Percentiles rank a stretch among this genome's conserved stretches.
Conservation (phyloP, 1,139 yeast species). For the Suhomyces anneliseae region DNA sequence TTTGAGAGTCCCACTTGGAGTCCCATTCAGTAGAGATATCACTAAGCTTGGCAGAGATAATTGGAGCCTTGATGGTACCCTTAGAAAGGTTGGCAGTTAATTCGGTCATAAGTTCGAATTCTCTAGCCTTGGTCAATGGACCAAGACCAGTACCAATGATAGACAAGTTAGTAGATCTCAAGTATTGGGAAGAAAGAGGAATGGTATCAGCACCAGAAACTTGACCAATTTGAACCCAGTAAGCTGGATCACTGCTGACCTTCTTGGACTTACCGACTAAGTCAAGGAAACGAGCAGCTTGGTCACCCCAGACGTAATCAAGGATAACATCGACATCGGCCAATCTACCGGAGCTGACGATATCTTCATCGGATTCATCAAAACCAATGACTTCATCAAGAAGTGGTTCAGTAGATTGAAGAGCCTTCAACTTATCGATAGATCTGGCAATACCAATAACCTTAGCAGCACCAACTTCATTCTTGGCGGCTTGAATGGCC, state of each 20-base stretch:
- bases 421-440: slow-evolving; percentile 8
- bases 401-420: slow-evolving; percentile 10
- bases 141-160: slow-evolving; percentile 25
- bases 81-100: slow-evolving; percentile 8
- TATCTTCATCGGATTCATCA: slow-evolving; percentile 7
- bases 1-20: slow-evolving; percentile 1
- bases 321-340: slow-evolving; percentile 14
- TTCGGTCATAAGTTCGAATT: slow-evolving; percentile 4
- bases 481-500: slow-evolving; percentile 18
- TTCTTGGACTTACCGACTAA: slow-evolving; percentile 4
- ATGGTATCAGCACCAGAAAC: slow-evolving; percentile 17
- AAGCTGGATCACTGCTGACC: slow-evolving; percentile 10
- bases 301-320: slow-evolving; percentile 16
- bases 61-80: slow-evolving; percentile 8
- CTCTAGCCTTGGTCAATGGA: slow-evolving; percentile 11
- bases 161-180: slow-evolving; percentile 20
- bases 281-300: slow-evolving; percentile 10
- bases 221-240: slow-evolving; percentile 23
- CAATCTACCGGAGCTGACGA: slow-evolving; percentile 1
- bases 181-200: slow-evolving; percentile 13
- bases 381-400: slow-evolving; percentile 12
- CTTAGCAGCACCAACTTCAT: slow-evolving; percentile 13
- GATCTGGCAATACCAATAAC: slow-evolving; percentile 18
- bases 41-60: slow-evolving; percentile 9
- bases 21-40: slow-evolving; percentile 12